phyloP scores from a whole-genome alignment of 768 basidiomycete genomes.

The Mycena alexandri region DNA sequence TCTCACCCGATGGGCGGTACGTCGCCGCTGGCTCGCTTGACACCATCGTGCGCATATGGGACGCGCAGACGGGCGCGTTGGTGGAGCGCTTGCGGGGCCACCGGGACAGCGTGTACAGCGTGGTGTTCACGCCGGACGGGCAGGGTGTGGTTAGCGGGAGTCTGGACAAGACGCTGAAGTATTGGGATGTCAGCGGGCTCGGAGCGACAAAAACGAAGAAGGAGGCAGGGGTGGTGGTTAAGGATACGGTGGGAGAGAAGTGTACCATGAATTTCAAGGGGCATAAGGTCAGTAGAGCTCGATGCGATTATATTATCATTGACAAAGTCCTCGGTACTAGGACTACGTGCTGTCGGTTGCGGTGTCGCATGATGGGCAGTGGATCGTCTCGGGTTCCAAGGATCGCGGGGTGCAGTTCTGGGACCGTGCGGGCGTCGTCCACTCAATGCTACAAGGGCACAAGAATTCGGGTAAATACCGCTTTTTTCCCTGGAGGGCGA shows the following conservation, averaged over 20 bases:
- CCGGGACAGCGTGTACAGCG: slow-evolving; percentile 86
- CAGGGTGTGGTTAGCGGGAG: slow-evolving; percentile 92
- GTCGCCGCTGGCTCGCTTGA: slow-evolving; percentile 63
- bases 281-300: slow-evolving; percentile 75
- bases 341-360: slow-evolving; percentile 48
- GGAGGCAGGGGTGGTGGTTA: slow-evolving; percentile 56
- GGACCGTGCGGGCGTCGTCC: slow-evolving; percentile 82
- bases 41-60: slow-evolving; percentile 78
- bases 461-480: slow-evolving; percentile 63
- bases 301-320: slow-evolving; percentile 4
- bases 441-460: slow-evolving; percentile 91
- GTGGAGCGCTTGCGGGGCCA: slow-evolving; percentile 85
- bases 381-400: slow-evolving; percentile 95
- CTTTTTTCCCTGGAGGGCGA: neutral
- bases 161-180: slow-evolving; percentile 89
- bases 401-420: slow-evolving; percentile 97
- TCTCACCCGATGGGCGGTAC: slow-evolving; percentile 69
- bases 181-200: slow-evolving; percentile 88
- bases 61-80: slow-evolving; percentile 66
- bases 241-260: slow-evolving; percentile 69
- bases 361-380: slow-evolving; percentile 91
- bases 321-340: slow-evolving; percentile 32
- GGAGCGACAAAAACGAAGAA: slow-evolving; percentile 63
- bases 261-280: slow-evolving; percentile 84
- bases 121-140: slow-evolving; percentile 95